Evolutionary conservation across 169 alveolate genomes (phyloP).

Genomic region (Plasmodium fragile): DNA sequence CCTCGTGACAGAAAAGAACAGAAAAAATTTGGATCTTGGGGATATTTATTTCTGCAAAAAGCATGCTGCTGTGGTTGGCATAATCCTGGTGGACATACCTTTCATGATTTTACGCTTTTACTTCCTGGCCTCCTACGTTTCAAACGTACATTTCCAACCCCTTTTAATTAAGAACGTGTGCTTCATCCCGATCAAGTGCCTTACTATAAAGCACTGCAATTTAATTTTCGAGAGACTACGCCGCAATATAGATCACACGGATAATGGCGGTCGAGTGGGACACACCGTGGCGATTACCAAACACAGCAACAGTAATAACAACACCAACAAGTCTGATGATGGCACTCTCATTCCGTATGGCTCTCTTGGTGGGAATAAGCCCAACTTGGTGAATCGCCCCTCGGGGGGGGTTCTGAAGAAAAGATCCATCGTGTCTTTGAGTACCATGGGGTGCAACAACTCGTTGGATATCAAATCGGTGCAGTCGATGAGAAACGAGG

Average conservation of each 20-base stretch:
- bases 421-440: background rate
- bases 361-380: background rate
- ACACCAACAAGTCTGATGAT: background rate
- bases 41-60: conserved; percentile 64
- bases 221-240: conserved; percentile 27
- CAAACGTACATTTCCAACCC: conserved; percentile 44
- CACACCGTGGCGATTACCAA: background rate
- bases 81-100: conserved; percentile 42
- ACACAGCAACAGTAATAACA: background rate
- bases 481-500: background rate
- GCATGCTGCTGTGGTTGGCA: conserved; percentile 63
- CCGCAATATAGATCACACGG: conserved; percentile 29
- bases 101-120: conserved; percentile 59
- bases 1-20: conserved; percentile 42
- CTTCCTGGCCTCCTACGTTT: conserved; percentile 38
- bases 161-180: conserved; percentile 61
- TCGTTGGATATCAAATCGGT: conserved; percentile 17
- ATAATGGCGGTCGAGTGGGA: background rate
- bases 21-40: conserved; percentile 60
- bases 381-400: background rate
- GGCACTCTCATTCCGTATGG: conserved; percentile 7
- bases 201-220: conserved; percentile 38
- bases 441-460: background rate
- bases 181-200: conserved; percentile 57
- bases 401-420: background rate